These are phyloP conservation scores for Saturnispora zaruensis DNA, from an alignment of 805 yeast species.

Conservation along the genomic window DNA sequence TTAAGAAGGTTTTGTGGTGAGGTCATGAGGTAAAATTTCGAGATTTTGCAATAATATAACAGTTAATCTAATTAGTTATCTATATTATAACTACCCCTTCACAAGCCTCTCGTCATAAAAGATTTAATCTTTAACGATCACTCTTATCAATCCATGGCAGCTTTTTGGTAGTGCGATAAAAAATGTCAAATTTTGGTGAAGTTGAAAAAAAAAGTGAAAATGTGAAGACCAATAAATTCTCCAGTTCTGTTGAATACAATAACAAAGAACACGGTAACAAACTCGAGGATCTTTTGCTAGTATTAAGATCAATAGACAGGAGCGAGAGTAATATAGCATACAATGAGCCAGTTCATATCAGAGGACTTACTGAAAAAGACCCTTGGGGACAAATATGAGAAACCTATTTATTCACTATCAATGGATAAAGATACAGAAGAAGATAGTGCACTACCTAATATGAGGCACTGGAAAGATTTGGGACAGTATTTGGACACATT, in stretches of 20 bases:
- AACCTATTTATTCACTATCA: constrained; percentile 12
- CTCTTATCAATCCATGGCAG: not conserved
- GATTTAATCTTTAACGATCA: too few species aligned
- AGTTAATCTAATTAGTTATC: too few species aligned
- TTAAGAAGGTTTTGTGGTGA: too few species aligned
- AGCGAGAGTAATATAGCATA: not conserved
- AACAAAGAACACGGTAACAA: not conserved
- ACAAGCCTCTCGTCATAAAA: too few species aligned
- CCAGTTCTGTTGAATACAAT: not conserved
- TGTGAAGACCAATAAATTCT: not conserved
- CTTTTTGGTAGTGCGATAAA: not conserved
- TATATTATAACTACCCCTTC: too few species aligned
- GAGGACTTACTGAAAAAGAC: constrained; percentile 20
- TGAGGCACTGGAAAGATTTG: constrained; percentile 30
- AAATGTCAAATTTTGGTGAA: not conserved
- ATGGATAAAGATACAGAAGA: constrained; percentile 9
- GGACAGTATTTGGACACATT: constrained; percentile 28
- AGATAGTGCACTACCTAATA: constrained; percentile 13
- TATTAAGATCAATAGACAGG: not conserved
- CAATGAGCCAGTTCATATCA: constrained; percentile 10
- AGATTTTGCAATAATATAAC: too few species aligned
- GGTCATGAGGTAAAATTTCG: too few species aligned
- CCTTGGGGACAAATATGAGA: constrained; percentile 21
- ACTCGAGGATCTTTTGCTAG: not conserved
- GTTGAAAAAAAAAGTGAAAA: not conserved